These are phyloP conservation scores for Adenanthera pavonina DNA, from an alignment of 306 rosid genomes.

Conservation along the genomic window DNA sequence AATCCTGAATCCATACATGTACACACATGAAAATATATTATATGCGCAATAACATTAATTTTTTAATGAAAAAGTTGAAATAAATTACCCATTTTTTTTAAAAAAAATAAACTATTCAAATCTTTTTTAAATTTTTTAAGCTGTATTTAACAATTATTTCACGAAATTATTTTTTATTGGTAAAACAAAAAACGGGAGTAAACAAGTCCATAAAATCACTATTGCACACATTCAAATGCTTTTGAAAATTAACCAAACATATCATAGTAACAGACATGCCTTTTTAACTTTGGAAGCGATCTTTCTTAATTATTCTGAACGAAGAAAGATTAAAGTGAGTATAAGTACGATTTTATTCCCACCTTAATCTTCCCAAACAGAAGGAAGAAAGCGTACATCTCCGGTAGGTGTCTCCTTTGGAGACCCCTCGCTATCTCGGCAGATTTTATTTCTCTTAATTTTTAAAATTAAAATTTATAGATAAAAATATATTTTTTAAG, in stretches of 20 bases:
- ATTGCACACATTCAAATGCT: conserved; percentile 35
- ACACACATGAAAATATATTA: background rate
- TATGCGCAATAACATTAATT: too few species aligned
- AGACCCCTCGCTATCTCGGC: too few species aligned
- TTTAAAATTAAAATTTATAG: too few species aligned
- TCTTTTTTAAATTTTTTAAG: background rate
- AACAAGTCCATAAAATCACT: background rate
- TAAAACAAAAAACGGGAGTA: background rate
- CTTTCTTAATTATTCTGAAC: conserved; percentile 23
- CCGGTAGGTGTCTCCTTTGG: too few species aligned
- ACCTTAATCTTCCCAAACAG: background rate
- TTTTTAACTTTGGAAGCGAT: conserved; percentile 23
- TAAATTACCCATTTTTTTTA: too few species aligned
- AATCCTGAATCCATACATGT: background rate
- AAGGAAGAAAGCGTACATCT: background rate
- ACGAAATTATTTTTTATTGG: background rate
- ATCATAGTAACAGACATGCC: background rate
- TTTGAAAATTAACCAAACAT: conserved; percentile 30
- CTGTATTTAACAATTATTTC: background rate
- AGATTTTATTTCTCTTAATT: too few species aligned
- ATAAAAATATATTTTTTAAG: too few species aligned
- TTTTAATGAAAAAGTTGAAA: too few species aligned
- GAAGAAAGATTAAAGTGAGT: conserved; percentile 22
- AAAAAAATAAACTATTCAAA: too few species aligned
- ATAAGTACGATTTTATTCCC: conserved; percentile 22